Evolutionary conservation across 192 early-diverging fungal species (phyloP), one percentile per base, ranked within the genome.

Genomic region (Lunasporangiospora selenospora): DNA sequence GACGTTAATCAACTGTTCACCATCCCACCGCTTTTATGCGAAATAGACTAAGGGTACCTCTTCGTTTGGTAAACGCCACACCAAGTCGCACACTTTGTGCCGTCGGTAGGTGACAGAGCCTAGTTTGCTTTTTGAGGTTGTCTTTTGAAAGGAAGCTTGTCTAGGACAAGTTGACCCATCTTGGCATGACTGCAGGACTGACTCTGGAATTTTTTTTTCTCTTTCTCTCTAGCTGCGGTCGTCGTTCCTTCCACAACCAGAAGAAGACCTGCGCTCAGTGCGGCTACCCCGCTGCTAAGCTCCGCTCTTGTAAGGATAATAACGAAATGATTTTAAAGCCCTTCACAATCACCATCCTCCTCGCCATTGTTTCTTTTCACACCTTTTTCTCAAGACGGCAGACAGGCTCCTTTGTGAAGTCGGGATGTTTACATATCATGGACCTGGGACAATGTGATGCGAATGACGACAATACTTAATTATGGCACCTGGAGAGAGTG

Each of bases 211-310:
- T 34, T 36, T 53, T 38, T 27, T 27, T 54, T 53, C 16, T 18
- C 13, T 13, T 45, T 45, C 13, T 34, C 27, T 6, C 33, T 49
- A 73, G 69, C 77, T 99, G 98, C 84, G 98, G 98, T 53, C 87
- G 88, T 64, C 91, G 95, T 63, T 89, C 96, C 44, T 97, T 97
- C 92, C 97, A 99, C 91, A 95, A 93, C 89, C 96, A 98, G 87
- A 99, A 99, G 94, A 99, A 99, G 93, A 97, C 94, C 41, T 99
- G 97, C 84, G 94, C 95, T 77, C 93, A 94, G 78, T 99, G 97
- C 86, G 96, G 94, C 55, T 99, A 97, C 83, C 97, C 97, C 41
- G 84, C 96, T 66, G 94, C 96, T 77, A 99, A 99, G 90, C 94
- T 91, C 80, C 90, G 97, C 77, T 89, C 85, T 77, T 99, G 89